Evolutionary conservation across 2,329 filamentous ascomycete species (phyloP).

Genomic region (Fusarium napiforme): DNA sequence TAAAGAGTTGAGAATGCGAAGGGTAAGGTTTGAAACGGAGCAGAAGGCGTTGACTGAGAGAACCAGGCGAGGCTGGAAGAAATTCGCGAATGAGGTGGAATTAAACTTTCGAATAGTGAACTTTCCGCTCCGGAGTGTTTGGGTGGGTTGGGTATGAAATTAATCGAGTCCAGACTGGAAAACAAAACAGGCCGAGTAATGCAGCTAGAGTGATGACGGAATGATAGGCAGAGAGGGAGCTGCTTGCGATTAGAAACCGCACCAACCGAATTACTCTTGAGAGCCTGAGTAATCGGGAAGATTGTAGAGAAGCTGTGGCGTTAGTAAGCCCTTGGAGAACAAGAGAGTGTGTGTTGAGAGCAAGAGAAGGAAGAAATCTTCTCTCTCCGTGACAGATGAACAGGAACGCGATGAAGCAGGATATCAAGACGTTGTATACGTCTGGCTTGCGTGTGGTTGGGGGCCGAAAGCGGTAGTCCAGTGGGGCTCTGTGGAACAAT

Average conservation of each 20-base stretch:
- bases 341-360: slow-evolving; percentile 17
- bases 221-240: slow-evolving; percentile 1
- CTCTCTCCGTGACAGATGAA: slow-evolving; percentile 29
- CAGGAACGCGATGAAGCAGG: slow-evolving; percentile 29
- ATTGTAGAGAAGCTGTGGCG: slow-evolving; percentile 10
- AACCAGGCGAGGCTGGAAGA: slow-evolving; percentile 10
- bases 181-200: slow-evolving; percentile 1
- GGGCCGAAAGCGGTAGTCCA: slow-evolving; percentile 42
- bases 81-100: slow-evolving; percentile 14
- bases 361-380: slow-evolving; percentile 24
- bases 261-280: slow-evolving; percentile 4
- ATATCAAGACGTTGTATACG: slow-evolving; percentile 43
- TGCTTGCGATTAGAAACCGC: slow-evolving; percentile 5
- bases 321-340: slow-evolving; percentile 26
- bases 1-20: slow-evolving; percentile 12
- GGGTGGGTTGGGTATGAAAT: background rate
- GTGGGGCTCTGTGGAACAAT: slow-evolving; percentile 37
- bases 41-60: slow-evolving; percentile 20
- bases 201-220: slow-evolving; percentile 22
- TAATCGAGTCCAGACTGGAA: slow-evolving; percentile 9
- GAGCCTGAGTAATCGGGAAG: background rate
- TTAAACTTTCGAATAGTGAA: slow-evolving; percentile 26
- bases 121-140: background rate
- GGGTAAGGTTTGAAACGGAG: slow-evolving; percentile 20
- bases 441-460: slow-evolving; percentile 47